A percentile compares a stretch with the other conserved stretches of the same genome.
These are phyloP conservation scores for Mycena vulgaris DNA, from an alignment of 768 basidiomycete species.

Conservation along the genomic window DNA sequence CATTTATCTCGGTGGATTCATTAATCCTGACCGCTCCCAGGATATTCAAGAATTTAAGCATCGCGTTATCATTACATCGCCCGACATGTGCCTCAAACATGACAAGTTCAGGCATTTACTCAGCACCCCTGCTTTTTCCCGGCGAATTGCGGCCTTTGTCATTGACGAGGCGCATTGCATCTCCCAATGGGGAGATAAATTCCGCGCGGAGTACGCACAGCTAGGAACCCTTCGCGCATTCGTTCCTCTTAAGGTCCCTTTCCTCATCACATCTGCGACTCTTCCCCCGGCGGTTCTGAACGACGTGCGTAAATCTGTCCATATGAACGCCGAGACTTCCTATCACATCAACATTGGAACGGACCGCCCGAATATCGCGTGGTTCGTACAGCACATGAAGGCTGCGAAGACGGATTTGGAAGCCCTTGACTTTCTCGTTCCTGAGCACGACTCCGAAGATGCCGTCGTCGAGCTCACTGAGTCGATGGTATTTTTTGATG, in stretches of 20 bases:
- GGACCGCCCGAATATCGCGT: not conserved
- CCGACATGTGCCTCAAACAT: conserved; percentile 40
- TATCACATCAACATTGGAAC: not conserved
- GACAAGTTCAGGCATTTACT: conserved; percentile 30
- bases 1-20: not conserved
- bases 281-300: not conserved
- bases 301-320: not conserved
- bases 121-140: not conserved
- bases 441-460: not conserved
- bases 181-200: conserved; percentile 1
- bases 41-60: conserved; percentile 31
- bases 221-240: not conserved
- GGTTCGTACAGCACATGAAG: not conserved
- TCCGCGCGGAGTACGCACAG: not conserved
- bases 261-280: not conserved
- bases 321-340: not conserved
- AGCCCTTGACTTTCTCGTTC: not conserved
- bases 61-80: conserved; percentile 38
- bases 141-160: conserved; percentile 29
- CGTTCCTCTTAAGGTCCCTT: not conserved
- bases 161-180: conserved; percentile 48
- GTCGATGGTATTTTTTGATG: conserved; percentile 4
- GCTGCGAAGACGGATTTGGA: not conserved
- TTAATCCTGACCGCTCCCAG: no score
- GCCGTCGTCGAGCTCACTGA: not conserved